Base-by-base conservation (phyloP, 169 alveolate species). In the Babesia bigemina region DNA sequence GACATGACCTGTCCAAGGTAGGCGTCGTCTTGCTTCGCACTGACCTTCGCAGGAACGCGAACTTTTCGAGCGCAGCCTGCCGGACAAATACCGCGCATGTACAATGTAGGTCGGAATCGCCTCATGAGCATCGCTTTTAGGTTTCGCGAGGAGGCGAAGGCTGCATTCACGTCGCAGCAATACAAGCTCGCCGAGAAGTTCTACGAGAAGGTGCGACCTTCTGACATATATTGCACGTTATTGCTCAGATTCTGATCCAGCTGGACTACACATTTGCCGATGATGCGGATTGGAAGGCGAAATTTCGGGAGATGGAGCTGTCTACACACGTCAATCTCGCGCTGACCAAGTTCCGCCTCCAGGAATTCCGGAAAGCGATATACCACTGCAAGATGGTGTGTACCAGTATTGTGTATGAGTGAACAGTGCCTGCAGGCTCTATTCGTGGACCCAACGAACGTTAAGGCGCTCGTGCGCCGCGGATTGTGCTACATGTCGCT, bases 201-300 rank as follows among this genome's bases (percentile, higher is more conserved):
- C 47, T 82, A 82, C 63, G 70, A 63, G n/a, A 71, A 82, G 86
- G 89, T 72, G n/a, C 47, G 61, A 36, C 39, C 21, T 29, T 19
- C 24, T 2, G 19, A 17, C 21, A 2, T 24, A n/a, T 24, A 24
- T 33, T 11, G 0, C 44, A n/a, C 44, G 2, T 9, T n/a, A 12
- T n/a, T 36, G 4, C n/a, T 2, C 48, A 81, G 88, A 55, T 81
- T 48, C 42, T 83, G 52, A 44, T 83, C 24, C 90, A 83, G 42
- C 71, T 83, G 76, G 90, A 83, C 42, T 83, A 83, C 86, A 74
- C 90, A 33, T 74, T 83, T 57, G 74, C 90, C 4, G 83, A 83
- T 29, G 84, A 70, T 24, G 83, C 50, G 16, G 76, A 74, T 49
- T 73, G 66, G 75, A 59, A 24, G 63, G 50, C 58, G 19, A 83